Evolutionary conservation across 495 filamentous ascomycete genomes (phyloP).

Genomic region (Daldinia decipiens): DNA sequence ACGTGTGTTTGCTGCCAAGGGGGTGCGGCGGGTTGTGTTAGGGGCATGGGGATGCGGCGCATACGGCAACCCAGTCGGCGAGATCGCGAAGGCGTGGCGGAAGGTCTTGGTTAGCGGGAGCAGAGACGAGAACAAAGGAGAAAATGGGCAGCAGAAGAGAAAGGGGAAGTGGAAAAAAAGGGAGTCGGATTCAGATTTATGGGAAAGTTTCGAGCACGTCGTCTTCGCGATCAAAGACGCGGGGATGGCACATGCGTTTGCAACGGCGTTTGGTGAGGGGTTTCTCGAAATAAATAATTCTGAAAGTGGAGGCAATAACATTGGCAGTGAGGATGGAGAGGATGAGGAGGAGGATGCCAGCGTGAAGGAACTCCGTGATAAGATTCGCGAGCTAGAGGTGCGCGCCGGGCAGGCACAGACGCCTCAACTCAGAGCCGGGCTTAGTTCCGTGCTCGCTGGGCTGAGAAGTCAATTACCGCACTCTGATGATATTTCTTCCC

Average conservation of each 20-base stretch:
- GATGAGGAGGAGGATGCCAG: conserved; percentile 40
- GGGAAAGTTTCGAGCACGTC: conserved; percentile 54
- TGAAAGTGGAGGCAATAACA: conserved; percentile 7
- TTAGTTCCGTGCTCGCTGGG: conserved; percentile 44
- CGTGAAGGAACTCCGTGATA: conserved; percentile 46
- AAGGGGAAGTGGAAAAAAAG: conserved; percentile 4
- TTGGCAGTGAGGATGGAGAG: conserved; percentile 6
- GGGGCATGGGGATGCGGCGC: conserved; percentile 77
- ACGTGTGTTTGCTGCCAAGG: conserved; percentile 62
- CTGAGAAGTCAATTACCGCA: conserved; percentile 46
- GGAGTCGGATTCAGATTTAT: conserved; percentile 45
- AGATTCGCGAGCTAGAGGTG: conserved; percentile 45
- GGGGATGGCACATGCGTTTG: conserved; percentile 54
- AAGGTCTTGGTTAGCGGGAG: conserved; percentile 59
- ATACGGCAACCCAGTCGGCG: conserved; percentile 69
- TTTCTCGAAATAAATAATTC: conserved; percentile 42
- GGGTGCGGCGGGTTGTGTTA: conserved; percentile 65
- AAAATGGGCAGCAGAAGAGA: not conserved
- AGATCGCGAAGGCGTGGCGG: conserved; percentile 71
- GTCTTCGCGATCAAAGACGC: conserved; percentile 60
- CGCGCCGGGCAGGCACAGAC: conserved; percentile 44
- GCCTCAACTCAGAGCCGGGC: conserved; percentile 42
- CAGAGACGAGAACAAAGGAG: conserved; percentile 38
- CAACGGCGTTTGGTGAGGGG: conserved; percentile 55
- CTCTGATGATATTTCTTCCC: not conserved